Base-by-base conservation (phyloP, 257 asterid genomes). In the Ophiorrhiza pumila region DNA sequence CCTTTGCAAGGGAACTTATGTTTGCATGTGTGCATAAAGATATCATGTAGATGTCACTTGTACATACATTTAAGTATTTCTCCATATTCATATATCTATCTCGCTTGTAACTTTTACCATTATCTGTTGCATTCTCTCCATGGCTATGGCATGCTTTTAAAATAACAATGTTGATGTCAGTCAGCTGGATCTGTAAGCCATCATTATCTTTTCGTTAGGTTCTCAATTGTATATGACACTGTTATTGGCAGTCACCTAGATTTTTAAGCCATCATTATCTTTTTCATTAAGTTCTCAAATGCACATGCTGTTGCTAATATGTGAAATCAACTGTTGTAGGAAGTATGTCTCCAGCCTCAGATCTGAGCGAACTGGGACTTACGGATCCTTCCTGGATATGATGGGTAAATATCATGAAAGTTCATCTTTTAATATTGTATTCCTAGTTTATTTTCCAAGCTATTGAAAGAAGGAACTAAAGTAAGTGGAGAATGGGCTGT, bases 331-430 rank as follows among this genome's bases (percentile, higher is more conserved):
- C 74, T 57, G 68, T 22, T 75, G 79, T 96, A 95, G 99, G 99
- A 95, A 85, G 83, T 95, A 87, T 76, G 63, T 90, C 76, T 95
- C 99, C 70, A 90, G 92, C 87, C 85, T 95, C 83, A 89, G 97
- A 82, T 55, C 88, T 69, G 96, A 89, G 83, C 90, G 96, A 68
- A 75, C 78, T 60, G 97, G 94, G 81, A 77, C 80, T 39, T 71
- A 87, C 32, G 96, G 99, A 58, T 70, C 91, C 73, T 92, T 82
- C 76, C 77, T 92, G n/a, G 96, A 89, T 74, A 83, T 81, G 74
- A 77, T 87, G 70, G 99, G 99, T 95, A 87, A 80, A 71, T 53
- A 29, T n/a, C 42, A 52, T 22, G 64, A 61, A n/a, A 52, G 72
- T 43, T 65, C 42, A 66, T 56, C 20, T 43, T 43, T 43, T 65